A percentile compares a stretch with the other conserved stretches of the same genome.
Evolutionary conservation across 805 yeast species (phyloP).

Genomic region (Ogataea philodendri): DNA sequence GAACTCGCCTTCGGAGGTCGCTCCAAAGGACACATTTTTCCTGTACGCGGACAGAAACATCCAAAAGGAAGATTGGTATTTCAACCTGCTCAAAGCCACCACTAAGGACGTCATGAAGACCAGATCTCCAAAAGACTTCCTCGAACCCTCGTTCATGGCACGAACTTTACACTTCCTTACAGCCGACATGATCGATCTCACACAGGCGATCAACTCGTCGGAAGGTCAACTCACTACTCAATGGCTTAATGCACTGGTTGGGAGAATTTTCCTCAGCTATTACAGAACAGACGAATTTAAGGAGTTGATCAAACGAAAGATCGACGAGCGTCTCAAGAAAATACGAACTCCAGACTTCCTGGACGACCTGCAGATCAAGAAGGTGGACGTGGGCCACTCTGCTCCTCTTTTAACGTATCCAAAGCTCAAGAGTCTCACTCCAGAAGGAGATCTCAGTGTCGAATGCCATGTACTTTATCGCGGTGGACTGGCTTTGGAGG

Average conservation of each 20-base stretch:
- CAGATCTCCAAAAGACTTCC: conserved; percentile 26
- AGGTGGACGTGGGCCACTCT: conserved; percentile 71
- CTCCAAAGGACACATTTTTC: conserved; percentile 47
- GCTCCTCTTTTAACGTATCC: conserved; percentile 83
- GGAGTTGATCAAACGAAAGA: conserved; percentile 51
- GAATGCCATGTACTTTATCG: conserved; percentile 62
- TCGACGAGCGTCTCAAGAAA: conserved; percentile 71
- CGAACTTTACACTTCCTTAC: conserved; percentile 71
- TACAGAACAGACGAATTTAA: conserved; percentile 71
- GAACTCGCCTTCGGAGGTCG: conserved; percentile 25
- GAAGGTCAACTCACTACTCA: conserved; percentile 80
- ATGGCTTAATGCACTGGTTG: conserved; percentile 88
- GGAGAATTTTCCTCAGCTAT: conserved; percentile 74
- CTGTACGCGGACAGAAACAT: conserved; percentile 73
- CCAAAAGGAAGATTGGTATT: conserved; percentile 93
- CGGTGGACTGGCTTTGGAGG: conserved; percentile 73
- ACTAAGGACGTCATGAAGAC: conserved; percentile 38
- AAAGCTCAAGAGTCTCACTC: conserved; percentile 60
- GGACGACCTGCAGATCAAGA: conserved; percentile 73
- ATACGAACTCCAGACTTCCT: conserved; percentile 85
- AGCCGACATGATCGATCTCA: conserved; percentile 66
- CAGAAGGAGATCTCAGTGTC: conserved; percentile 73
- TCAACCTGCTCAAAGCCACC: conserved; percentile 75
- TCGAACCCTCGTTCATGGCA: conserved; percentile 67
- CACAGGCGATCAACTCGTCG: conserved; percentile 74